Percentiles rank a stretch among this genome's conserved stretches.
These are phyloP conservation scores for Aspergillus saccharolyticus DNA, from an alignment of 495 filamentous ascomycete species.

Conservation along the genomic window DNA sequence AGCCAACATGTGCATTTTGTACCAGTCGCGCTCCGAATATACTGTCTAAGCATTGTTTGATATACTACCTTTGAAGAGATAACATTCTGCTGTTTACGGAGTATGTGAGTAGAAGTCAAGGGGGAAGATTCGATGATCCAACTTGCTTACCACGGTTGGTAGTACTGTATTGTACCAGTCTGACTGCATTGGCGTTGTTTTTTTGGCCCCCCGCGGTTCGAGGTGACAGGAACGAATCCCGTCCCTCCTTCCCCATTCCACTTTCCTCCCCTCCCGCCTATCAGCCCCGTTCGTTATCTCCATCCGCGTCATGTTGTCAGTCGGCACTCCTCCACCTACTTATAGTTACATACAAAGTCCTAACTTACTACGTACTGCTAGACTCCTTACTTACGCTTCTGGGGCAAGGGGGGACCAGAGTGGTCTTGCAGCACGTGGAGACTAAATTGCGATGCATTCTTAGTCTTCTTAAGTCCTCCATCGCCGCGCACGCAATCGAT, in stretches of 20 bases:
- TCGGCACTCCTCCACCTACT: background rate
- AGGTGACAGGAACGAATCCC: too few relatives aligned
- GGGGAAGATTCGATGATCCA: background rate
- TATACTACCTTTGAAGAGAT: too few relatives aligned
- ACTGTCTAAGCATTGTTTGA: too few relatives aligned
- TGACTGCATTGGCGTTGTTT: background rate
- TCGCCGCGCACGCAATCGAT: background rate
- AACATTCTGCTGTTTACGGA: too few relatives aligned
- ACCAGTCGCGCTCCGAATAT: background rate
- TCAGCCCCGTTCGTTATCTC: background rate
- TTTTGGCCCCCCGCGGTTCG: background rate
- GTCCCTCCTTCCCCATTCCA: background rate
- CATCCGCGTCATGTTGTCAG: background rate
- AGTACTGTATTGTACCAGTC: background rate
- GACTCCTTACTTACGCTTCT: background rate
- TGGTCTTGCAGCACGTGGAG: constrained; percentile 5
- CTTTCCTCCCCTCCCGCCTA: too few relatives aligned
- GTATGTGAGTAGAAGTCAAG: background rate
- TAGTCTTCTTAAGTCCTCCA: background rate
- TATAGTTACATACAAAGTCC: too few relatives aligned
- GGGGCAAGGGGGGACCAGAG: background rate
- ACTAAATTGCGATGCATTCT: background rate
- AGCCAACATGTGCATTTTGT: background rate
- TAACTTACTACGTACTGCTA: background rate
- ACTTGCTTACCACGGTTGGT: background rate